A percentile compares a stretch with the other conserved stretches of the same genome.
Conservation (phyloP, 1,284 basidiomycete genomes). For the Cystobasidium pallidum region DNA sequence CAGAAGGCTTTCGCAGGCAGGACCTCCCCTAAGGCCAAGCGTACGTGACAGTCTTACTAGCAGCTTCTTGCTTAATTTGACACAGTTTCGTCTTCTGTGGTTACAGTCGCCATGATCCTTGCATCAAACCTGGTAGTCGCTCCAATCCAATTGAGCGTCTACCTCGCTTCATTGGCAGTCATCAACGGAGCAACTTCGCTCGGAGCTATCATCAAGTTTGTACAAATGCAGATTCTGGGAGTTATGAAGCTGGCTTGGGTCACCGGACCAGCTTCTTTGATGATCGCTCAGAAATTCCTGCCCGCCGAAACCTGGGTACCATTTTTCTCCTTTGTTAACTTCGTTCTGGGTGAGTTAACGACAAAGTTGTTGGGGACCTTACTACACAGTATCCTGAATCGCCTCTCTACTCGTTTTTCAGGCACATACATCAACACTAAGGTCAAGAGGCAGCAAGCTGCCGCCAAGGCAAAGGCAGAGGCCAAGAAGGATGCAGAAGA, state of each 20-base stretch:
- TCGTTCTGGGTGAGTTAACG: constrained; percentile 17
- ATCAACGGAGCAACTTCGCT: constrained; percentile 77
- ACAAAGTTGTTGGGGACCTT: background rate
- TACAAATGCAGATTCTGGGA: constrained; percentile 73
- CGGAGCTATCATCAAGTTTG: constrained; percentile 69
- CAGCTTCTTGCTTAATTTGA: background rate
- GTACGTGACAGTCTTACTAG: constrained; percentile 13
- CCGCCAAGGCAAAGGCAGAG: constrained; percentile 47
- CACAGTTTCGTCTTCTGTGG: background rate
- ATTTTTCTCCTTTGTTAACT: constrained; percentile 48
- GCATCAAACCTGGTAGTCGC: constrained; percentile 77
- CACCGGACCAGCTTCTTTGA: constrained; percentile 70
- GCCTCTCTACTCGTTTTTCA: background rate
- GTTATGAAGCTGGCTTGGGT: constrained; percentile 77
- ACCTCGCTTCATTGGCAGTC: constrained; percentile 71
- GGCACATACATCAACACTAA: constrained; percentile 51
- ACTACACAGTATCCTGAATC: constrained; percentile 7
- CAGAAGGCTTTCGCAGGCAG: constrained; percentile 77
- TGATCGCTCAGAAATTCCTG: constrained; percentile 74
- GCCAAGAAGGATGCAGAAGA: constrained; percentile 47
- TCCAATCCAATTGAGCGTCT: constrained; percentile 65
- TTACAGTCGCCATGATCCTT: constrained; percentile 67
- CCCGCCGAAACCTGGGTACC: constrained; percentile 62
- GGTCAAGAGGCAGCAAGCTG: constrained; percentile 51
- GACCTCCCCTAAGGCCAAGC: constrained; percentile 68